Evolutionary conservation across 2,329 filamentous ascomycete genomes (phyloP), one percentile per base, ranked within the genome.

Genomic region (Neofusicoccum ribis): DNA sequence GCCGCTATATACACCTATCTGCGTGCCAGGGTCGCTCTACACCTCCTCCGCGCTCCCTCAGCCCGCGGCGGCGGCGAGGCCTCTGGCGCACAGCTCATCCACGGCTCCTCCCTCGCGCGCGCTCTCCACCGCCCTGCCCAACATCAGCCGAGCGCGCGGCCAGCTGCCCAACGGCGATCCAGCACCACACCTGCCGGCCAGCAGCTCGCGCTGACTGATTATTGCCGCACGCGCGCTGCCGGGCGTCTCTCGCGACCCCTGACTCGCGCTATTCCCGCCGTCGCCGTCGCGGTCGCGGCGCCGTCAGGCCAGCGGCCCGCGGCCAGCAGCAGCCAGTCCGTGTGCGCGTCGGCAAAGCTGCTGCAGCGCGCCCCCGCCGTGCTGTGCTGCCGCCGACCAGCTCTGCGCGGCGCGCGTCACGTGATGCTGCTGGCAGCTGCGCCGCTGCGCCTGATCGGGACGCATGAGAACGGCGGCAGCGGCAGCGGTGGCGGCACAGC

Each of bases 151-250:
- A 47, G 34, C 8, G 3, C 8, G 56, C 56, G 36, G 56, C 56
- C 41, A 6, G 56, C 56, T 36, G 56, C 56, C 56, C 56, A 11
- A 60, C 43, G 56, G 12, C 56, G 56, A 60, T 60, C 56, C 56
- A 60, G 23, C 56, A 59, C 31, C 54, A 46, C 23, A 36, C 37
- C 17, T 56, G 12, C 52, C 37, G 37, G 34, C 31, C n/a, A 11
- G 34, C 20, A 23, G 20, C 20, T 23, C 20, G 20, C 52, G 39
- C 52, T 44, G 37, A 23, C 39, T 11, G 23, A 46, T 47, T 12
- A 23, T 44, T 47, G 5, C 39, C 52, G 39, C 39, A 17, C 43
- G 15, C 56, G 56, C 52, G 9, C 20, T 20, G 37, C 23, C 27
- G 39, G 14, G 41, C 31, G 9, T 8, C n/a, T n/a, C n/a, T 15